Evolutionary conservation across 108 stramenopile species (phyloP).

Genomic region (Hondaea fermentalgiana): DNA sequence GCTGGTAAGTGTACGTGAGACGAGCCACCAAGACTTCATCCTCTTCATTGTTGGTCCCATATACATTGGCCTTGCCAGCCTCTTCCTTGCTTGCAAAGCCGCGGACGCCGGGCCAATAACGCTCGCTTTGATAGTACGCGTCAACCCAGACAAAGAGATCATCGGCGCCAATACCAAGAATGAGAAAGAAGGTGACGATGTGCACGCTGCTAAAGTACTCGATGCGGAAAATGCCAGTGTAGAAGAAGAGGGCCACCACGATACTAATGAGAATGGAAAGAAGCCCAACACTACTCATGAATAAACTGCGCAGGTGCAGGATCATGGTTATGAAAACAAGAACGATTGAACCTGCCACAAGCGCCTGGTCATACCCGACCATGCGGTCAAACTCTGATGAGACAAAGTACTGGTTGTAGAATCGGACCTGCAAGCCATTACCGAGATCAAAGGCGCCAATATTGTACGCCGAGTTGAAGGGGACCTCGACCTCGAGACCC

Average conservation of each 20-base stretch:
- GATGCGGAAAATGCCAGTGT: conserved; percentile 19
- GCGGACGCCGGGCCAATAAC: neutral
- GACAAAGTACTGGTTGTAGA: neutral
- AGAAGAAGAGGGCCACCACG: conserved; percentile 20
- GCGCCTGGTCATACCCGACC: neutral
- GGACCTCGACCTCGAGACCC: neutral
- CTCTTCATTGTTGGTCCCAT: neutral
- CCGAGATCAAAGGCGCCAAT: neutral
- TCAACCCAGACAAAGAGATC: conserved; percentile 31
- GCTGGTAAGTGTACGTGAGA: neutral
- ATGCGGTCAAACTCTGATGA: neutral
- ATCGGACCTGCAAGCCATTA: neutral
- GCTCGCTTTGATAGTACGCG: conserved; percentile 3
- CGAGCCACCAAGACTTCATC: neutral
- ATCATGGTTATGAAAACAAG: neutral
- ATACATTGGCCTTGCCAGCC: neutral
- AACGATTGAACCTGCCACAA: neutral
- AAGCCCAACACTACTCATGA: neutral
- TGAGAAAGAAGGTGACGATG: conserved; percentile 25
- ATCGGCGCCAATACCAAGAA: conserved; percentile 34
- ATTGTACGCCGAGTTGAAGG: conserved; percentile 10
- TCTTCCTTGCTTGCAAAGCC: neutral
- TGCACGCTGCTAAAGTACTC: conserved; percentile 22
- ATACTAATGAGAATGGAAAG: conserved; percentile 19
- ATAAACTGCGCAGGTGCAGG: neutral